phyloP scores from a whole-genome alignment of 2,329 filamentous ascomycete genomes.

The Fusarium sterilihyphosum region DNA sequence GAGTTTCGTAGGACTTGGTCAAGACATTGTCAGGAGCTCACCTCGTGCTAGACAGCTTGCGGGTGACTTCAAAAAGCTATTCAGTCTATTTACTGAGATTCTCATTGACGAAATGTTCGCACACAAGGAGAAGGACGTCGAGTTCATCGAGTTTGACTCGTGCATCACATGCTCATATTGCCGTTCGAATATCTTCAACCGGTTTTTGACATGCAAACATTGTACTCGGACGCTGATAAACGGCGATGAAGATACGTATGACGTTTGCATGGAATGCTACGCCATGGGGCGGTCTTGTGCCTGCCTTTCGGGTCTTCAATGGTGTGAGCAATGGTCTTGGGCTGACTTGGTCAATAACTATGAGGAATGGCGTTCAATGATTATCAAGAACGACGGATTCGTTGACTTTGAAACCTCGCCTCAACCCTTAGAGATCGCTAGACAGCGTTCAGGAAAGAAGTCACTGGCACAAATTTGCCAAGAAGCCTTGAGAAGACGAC shows the following conservation, averaged over 20 bases:
- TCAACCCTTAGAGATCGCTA: constrained; percentile 75
- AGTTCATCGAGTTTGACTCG: constrained; percentile 84
- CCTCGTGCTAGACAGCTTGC: constrained; percentile 73
- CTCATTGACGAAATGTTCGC: constrained; percentile 88
- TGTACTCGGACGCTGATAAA: constrained; percentile 75
- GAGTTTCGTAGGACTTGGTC: constrained; percentile 59
- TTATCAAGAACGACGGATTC: constrained; percentile 77
- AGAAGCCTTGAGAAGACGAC: constrained; percentile 80
- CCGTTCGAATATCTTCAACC: constrained; percentile 95
- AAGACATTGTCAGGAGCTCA: constrained; percentile 55
- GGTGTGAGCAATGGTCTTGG: constrained; percentile 96
- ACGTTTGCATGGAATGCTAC: constrained; percentile 98
- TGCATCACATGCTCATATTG: constrained; percentile 97
- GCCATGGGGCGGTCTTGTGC: constrained; percentile 95
- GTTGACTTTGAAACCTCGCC: constrained; percentile 74
- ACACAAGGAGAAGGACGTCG: constrained; percentile 74
- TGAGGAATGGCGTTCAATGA: constrained; percentile 82
- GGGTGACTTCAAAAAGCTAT: constrained; percentile 83
- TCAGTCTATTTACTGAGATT: constrained; percentile 80
- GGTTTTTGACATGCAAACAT: constrained; percentile 90
- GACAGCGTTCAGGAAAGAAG: constrained; percentile 74
- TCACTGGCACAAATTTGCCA: constrained; percentile 94
- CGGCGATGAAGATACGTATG: constrained; percentile 85
- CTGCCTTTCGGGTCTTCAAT: constrained; percentile 85
- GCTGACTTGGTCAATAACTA: constrained; percentile 79